These are phyloP conservation scores for Penicillium samsonianum DNA, from an alignment of 495 filamentous ascomycete species.

Conservation along the genomic window DNA sequence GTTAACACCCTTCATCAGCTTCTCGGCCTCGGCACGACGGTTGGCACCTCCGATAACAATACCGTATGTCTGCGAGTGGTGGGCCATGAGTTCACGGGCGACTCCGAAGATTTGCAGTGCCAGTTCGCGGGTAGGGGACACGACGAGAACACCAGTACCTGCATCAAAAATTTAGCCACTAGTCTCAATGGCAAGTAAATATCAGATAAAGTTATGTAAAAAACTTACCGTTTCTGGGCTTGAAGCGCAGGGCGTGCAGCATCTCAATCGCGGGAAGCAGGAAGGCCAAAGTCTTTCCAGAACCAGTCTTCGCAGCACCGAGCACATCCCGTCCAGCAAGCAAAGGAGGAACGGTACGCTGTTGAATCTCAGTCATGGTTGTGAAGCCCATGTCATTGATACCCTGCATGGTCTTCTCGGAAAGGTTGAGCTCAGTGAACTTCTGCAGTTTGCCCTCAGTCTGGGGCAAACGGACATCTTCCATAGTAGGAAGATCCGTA, in stretches of 20 bases:
- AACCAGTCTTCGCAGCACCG: conserved; percentile 95
- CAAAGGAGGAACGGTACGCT: conserved; percentile 80
- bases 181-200: not conserved
- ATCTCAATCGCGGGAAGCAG: conserved; percentile 95
- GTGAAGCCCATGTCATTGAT: conserved; percentile 91
- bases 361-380: conserved; percentile 95
- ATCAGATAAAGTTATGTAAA: not conserved
- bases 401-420: conserved; percentile 81
- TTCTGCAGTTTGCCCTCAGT: conserved; percentile 54
- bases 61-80: conserved; percentile 89
- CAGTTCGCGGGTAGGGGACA: conserved; percentile 71
- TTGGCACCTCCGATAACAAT: conserved; percentile 97
- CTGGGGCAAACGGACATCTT: conserved; percentile 57
- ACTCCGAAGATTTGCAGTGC: conserved; percentile 97
- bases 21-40: conserved; percentile 86
- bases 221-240: conserved; percentile 64
- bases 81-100: conserved; percentile 83
- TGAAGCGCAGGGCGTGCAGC: conserved; percentile 86
- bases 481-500: conserved; percentile 51
- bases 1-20: conserved; percentile 91
- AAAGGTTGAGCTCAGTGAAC: conserved; percentile 84
- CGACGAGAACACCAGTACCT: conserved; percentile 83
- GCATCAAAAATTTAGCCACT: conserved; percentile 6
- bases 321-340: conserved; percentile 91
- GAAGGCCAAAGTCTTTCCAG: conserved; percentile 94